Conservation (phyloP, 2,329 filamentous ascomycete species). For the Neopestalotiopsis rosae region DNA sequence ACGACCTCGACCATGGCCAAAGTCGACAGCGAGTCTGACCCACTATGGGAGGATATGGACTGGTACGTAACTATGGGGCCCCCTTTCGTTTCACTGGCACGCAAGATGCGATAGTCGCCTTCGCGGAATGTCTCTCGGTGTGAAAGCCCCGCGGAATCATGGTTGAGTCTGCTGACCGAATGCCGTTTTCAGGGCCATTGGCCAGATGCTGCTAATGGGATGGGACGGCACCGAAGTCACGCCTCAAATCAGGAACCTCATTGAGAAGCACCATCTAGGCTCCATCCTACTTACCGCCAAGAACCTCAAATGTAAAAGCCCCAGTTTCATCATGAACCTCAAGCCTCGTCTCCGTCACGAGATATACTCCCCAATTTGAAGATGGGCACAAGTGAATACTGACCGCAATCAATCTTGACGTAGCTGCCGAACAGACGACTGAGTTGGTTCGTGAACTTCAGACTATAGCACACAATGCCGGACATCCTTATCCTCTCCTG, state of each 20-base stretch:
- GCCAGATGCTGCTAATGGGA: conserved; percentile 82
- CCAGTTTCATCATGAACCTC: conserved; percentile 7
- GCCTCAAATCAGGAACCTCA: conserved; percentile 80
- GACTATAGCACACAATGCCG: conserved; percentile 87
- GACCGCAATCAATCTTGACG: conserved; percentile 13
- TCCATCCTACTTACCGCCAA: conserved; percentile 85
- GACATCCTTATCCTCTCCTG: conserved; percentile 85
- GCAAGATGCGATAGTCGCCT: not conserved
- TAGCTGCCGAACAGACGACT: conserved; percentile 90
- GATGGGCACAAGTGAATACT: conserved; percentile 3
- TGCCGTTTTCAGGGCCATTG: conserved; percentile 63
- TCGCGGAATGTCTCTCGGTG: not conserved
- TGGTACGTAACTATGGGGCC: conserved; percentile 59
- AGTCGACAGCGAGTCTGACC: conserved; percentile 57
- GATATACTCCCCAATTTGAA: not conserved
- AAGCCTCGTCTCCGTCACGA: not conserved
- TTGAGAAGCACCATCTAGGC: conserved; percentile 85
- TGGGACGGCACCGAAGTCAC: conserved; percentile 87
- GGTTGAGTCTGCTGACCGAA: conserved; percentile 31
- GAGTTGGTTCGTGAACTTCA: conserved; percentile 89
- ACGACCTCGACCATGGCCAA: conserved; percentile 39
- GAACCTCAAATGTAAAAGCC: conserved; percentile 76
- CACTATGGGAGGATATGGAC: conserved; percentile 77
- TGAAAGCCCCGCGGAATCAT: not conserved
- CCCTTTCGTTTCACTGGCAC: not conserved